Evolutionary conservation across 1,284 basidiomycete species (phyloP), one percentile per base, ranked within the genome.

Genomic region (Trichosporon ovoides): DNA sequence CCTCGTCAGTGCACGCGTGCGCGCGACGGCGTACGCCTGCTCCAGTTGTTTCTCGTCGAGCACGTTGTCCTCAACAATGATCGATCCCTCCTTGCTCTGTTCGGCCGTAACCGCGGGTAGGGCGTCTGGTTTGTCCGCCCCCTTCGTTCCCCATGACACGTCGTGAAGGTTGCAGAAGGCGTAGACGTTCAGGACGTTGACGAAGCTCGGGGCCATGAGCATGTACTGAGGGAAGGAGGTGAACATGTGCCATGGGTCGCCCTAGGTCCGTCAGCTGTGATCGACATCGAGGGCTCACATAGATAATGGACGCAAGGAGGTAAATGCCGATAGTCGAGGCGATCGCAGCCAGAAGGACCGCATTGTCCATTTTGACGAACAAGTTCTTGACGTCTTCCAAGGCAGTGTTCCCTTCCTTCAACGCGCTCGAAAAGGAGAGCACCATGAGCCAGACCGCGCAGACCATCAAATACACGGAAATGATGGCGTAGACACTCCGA

Each of bases 241-340:
- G 76, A 95, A 85, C 87, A 98, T 90, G 75, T 98, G 94, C 94
- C 94, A 97, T 7, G 94, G 94, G 78, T 98, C 94, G 60, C 88
- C 84, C 88, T 92, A 37, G 7, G n/a, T 11, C 14, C 38, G 64
- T 50, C 31, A 50, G 48, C 16, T 14, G 43, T 3, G 14, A 48
- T 33, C 33, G 7, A 31, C 11, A 38, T 7, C 16, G 28, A n/a
- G 48, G 16, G 80, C 88, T 79, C 65, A 93, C 90, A 71, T 94
- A 98, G 68, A 97, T 84, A 77, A 94, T 84, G 1, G 91, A 96
- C 1, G 90, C 83, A 28, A 89, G 74, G 60, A 93, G 81, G 77
- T 91, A 92, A 65, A 91, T 87, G 82, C 89, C 91, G 68, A 89
- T 90, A 0, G 92, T 95, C 7, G 92, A 91, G 52, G 89, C 80